These are phyloP conservation scores for Cladophialophora exuberans DNA, from an alignment of 2,329 filamentous ascomycete genomes.

Conservation along the genomic window DNA sequence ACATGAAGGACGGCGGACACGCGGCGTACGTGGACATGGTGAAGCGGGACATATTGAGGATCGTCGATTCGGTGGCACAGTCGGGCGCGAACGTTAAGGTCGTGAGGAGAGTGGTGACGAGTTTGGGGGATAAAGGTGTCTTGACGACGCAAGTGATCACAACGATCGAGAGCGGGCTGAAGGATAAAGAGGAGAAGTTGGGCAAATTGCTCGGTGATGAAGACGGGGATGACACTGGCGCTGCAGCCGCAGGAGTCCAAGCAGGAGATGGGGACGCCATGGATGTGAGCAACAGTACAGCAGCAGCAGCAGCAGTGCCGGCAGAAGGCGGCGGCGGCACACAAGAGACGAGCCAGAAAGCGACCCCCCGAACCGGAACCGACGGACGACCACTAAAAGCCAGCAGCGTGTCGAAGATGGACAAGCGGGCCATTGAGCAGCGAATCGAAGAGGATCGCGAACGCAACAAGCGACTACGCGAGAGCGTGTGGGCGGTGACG, in stretches of 20 bases:
- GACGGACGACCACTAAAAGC: conserved; percentile 28
- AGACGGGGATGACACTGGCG: conserved; percentile 38
- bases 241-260: no score
- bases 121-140: conserved; percentile 71
- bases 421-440: conserved; percentile 91
- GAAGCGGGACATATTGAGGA: conserved; percentile 85
- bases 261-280: conserved; percentile 30
- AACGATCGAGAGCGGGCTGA: conserved; percentile 82
- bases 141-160: conserved; percentile 73
- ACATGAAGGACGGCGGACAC: conserved; percentile 70
- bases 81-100: conserved; percentile 92
- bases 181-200: conserved; percentile 71
- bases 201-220: conserved; percentile 58
- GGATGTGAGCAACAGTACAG: background rate
- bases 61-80: conserved; percentile 90
- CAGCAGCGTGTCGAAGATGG: conserved; percentile 58
- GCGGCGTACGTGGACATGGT: conserved; percentile 90
- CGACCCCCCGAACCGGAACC: conserved; percentile 26
- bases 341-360: conserved; percentile 39
- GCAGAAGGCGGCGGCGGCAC: conserved; percentile 14
- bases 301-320: no score
- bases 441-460: conserved; percentile 96
- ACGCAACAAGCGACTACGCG: conserved; percentile 85
- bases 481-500: conserved; percentile 90
- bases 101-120: conserved; percentile 76